Base-by-base conservation (phyloP, 345 rosid genomes). In the Raphanus sativus region DNA sequence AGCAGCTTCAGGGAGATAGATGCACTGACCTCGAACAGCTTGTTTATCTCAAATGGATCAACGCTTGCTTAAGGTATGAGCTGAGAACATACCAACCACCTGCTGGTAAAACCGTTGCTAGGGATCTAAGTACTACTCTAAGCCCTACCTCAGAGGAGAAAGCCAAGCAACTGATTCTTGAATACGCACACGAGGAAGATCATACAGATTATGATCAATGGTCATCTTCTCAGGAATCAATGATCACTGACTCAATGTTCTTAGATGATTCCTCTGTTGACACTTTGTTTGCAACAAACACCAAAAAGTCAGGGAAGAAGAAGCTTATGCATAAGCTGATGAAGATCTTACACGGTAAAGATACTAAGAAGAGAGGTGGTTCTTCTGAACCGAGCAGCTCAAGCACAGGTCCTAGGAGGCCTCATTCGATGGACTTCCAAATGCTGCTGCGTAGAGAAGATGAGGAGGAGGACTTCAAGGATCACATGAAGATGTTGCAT, bases 1-100 rank as follows among this genome's bases (percentile, higher is more conserved):
- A 89, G 78, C 87, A 79, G 77, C 94, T 90, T 34, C 90, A 81
- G 78, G 0, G 9, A 33, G 92, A 87, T 66, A 75, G 96, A 76
- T 90, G 90, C 38, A 69, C 81, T 65, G 94, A 91, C 73, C 82
- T 83, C 3, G 97, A 92, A 75, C 88, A 94, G 81, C 74, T 90
- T 3, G 97, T 92, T 58, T 92, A 94, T 75, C 92, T 94, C 5
- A 85, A 87, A 36, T 94, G 98, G 98, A 69, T 94, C 65, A 94
- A 94, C 26, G 97, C 98, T 72, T 94, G 98, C 76, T 81, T 94
- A 70, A 80, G 99, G 29, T 84, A 87, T 24, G 98, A 95, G 85
- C 82, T 95, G 72, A 85, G 97, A 97, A 32, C 83, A 87, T 21
- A 21, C 21, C 21, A 21, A 21, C 21, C 21, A 21, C 83, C 0